These are phyloP conservation scores for Colletotrichum eremochloae DNA, from an alignment of 2,329 filamentous ascomycete species.

Conservation along the genomic window DNA sequence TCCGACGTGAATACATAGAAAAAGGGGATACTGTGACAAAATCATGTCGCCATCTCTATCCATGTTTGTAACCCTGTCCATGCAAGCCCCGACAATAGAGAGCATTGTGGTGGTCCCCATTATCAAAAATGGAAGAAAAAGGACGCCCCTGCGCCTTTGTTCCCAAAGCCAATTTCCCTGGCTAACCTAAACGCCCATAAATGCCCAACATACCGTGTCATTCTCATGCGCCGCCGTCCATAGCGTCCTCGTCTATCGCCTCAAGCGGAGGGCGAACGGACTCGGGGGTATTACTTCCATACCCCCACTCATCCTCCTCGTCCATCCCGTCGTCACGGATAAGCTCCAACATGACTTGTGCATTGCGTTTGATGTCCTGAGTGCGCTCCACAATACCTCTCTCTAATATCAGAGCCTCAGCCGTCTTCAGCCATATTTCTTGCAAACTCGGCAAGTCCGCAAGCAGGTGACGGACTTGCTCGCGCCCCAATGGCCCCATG, in stretches of 20 bases:
- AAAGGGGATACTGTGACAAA: slow-evolving; percentile 15
- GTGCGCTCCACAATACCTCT: slow-evolving; percentile 69
- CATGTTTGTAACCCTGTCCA: slow-evolving; percentile 24
- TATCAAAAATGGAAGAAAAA: neutral
- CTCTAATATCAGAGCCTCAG: slow-evolving; percentile 72
- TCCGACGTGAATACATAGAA: slow-evolving; percentile 5
- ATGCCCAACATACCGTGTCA: slow-evolving; percentile 38
- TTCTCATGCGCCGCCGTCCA: slow-evolving; percentile 47
- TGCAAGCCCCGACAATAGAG: slow-evolving; percentile 29
- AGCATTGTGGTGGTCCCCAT: neutral
- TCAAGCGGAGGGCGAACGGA: slow-evolving; percentile 66
- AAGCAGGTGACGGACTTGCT: slow-evolving; percentile 65
- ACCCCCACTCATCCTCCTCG: slow-evolving; percentile 74
- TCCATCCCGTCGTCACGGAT: slow-evolving; percentile 72
- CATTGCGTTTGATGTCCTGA: slow-evolving; percentile 73
- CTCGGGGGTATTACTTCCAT: slow-evolving; percentile 66
- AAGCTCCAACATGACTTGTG: slow-evolving; percentile 72
- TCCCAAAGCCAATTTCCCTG: slow-evolving; percentile 12
- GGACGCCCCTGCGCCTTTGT: slow-evolving; percentile 4
- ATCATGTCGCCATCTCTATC: slow-evolving; percentile 32
- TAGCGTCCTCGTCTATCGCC: slow-evolving; percentile 65
- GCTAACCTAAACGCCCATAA: slow-evolving; percentile 41
- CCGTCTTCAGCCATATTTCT: slow-evolving; percentile 73
- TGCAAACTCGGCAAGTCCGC: slow-evolving; percentile 69
- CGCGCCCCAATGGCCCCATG: slow-evolving; percentile 67